Conservation (phyloP, 2,329 filamentous ascomycete species). For the Leptographium wingfieldii region DNA sequence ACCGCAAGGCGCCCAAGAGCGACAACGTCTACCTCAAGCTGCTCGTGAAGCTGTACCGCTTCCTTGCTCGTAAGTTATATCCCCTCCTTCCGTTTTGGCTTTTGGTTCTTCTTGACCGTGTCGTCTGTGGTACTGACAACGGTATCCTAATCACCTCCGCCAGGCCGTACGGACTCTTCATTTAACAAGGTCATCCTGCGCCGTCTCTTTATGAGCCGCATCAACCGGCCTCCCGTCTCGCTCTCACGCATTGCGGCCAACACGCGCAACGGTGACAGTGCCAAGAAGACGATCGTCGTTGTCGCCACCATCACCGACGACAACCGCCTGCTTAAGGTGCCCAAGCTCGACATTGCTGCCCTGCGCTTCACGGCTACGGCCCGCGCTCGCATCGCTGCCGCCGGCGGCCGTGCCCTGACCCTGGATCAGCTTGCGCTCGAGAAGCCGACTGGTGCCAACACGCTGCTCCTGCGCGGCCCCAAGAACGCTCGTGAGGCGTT, state of each 20-base stretch:
- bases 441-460: conserved; percentile 93
- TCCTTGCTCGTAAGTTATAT: conserved; percentile 70
- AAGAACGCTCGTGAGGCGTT: conserved; percentile 97
- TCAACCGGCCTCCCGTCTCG: conserved; percentile 92
- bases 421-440: conserved; percentile 95
- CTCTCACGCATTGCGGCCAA: conserved; percentile 78
- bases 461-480: conserved; percentile 88
- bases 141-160: neutral
- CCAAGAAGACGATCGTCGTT: conserved; percentile 82
- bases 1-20: conserved; percentile 94
- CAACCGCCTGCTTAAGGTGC: conserved; percentile 80
- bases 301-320: conserved; percentile 96
- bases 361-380: conserved; percentile 95
- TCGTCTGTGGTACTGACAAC: neutral
- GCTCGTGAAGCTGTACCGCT: conserved; percentile 96
- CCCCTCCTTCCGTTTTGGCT: neutral
- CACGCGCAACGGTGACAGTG: conserved; percentile 46
- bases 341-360: conserved; percentile 88
- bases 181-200: conserved; percentile 99
- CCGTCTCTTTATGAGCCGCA: conserved; percentile 96
- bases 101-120: neutral
- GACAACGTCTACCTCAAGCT: conserved; percentile 97
- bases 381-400: conserved; percentile 82
- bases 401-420: conserved; percentile 89
- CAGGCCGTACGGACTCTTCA: conserved; percentile 86